These are phyloP conservation scores for Ogataea ramenticola DNA, from an alignment of 805 yeast genomes.

Conservation along the genomic window DNA sequence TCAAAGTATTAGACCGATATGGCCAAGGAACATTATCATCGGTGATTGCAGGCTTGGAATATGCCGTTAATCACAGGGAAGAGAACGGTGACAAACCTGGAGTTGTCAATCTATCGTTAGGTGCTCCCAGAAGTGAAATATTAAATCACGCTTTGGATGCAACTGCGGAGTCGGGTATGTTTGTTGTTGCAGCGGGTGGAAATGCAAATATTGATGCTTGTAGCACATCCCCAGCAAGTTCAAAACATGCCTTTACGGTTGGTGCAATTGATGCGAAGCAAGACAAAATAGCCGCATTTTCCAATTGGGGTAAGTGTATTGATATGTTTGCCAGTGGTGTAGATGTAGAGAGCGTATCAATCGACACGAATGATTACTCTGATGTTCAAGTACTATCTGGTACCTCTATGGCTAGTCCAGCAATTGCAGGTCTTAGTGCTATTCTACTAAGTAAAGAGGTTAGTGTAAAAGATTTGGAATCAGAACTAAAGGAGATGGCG, in stretches of 20 bases:
- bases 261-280: conserved; percentile 80
- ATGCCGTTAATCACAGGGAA: conserved; percentile 52
- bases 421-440: conserved; percentile 61
- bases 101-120: conserved; percentile 76
- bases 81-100: conserved; percentile 32
- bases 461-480: conserved; percentile 32
- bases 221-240: conserved; percentile 78
- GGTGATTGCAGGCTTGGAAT: conserved; percentile 61
- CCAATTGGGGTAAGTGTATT: conserved; percentile 94
- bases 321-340: conserved; percentile 83
- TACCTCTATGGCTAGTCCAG: conserved; percentile 78
- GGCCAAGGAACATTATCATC: conserved; percentile 71
- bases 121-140: conserved; percentile 60
- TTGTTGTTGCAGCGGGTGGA: conserved; percentile 82
- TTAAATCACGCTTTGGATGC: conserved; percentile 72
- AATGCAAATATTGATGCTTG: conserved; percentile 77
- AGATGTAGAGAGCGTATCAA: conserved; percentile 49
- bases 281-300: conserved; percentile 66
- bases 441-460: conserved; percentile 47
- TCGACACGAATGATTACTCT: conserved; percentile 13
- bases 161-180: conserved; percentile 64
- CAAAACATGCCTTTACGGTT: conserved; percentile 64
- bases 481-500: conserved; percentile 36
- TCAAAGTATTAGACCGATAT: conserved; percentile 59
- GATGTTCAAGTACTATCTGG: conserved; percentile 46